These are phyloP conservation scores for Fraxinus sp. DNA, from an alignment of 305 asterid genomes.

Conservation along the genomic window DNA sequence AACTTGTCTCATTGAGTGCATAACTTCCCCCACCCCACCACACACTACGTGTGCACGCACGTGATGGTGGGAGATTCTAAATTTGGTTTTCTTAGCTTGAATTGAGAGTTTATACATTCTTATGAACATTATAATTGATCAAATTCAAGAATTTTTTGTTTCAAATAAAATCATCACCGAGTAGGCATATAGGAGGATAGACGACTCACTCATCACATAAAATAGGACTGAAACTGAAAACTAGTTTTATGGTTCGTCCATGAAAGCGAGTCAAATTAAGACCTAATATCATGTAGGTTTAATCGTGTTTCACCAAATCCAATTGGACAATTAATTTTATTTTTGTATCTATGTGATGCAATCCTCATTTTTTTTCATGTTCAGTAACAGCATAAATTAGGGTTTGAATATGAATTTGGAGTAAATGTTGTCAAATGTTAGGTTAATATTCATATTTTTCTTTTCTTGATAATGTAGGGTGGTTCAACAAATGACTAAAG, in stretches of 20 bases:
- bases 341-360: background rate
- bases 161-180: background rate
- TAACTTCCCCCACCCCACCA: background rate
- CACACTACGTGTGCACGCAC: background rate
- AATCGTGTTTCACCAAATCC: background rate
- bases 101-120: background rate
- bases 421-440: conserved; percentile 13
- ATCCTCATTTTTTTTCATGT: background rate
- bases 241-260: background rate
- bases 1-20: conserved; percentile 1
- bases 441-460: background rate
- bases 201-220: background rate
- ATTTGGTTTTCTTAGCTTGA: background rate
- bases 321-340: background rate
- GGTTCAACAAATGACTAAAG: conserved; percentile 41
- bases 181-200: background rate
- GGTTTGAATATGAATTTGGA: background rate
- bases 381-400: background rate
- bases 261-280: background rate
- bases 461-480: conserved; percentile 32
- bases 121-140: background rate
- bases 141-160: background rate
- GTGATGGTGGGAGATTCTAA: background rate
- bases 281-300: background rate
- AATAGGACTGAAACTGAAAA: background rate